A percentile compares a stretch with the other conserved stretches of the same genome.
phyloP scores from a whole-genome alignment of 2,329 filamentous ascomycete species.

The Conoideocrella luteorostrata region DNA sequence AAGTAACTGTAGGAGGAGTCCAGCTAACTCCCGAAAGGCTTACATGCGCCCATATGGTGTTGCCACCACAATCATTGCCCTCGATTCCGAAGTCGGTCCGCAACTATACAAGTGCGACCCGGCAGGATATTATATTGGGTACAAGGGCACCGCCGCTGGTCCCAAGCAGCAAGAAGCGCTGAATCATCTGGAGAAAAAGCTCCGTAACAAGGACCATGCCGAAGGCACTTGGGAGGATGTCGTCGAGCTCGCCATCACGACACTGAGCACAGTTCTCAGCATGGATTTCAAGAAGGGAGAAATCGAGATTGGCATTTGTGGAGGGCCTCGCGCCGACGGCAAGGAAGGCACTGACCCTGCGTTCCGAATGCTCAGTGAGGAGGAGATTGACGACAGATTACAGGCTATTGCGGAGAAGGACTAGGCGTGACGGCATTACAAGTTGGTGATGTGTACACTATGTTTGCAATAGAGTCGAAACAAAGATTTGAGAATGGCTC shows the following conservation, averaged over 20 bases:
- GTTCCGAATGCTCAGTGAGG: conserved; percentile 88
- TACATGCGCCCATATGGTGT: conserved; percentile 98
- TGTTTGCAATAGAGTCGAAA: conserved; percentile 3
- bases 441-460: neutral
- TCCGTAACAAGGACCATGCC: conserved; percentile 96
- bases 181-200: conserved; percentile 98
- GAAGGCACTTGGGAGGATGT: conserved; percentile 95
- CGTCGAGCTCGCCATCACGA: conserved; percentile 92
- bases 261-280: conserved; percentile 90
- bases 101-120: conserved; percentile 98
- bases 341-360: conserved; percentile 70
- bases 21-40: conserved; percentile 41
- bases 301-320: conserved; percentile 95
- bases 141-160: conserved; percentile 95
- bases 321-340: conserved; percentile 76
- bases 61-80: conserved; percentile 87
- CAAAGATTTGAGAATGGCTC: no score
- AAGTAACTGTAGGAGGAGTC: neutral
- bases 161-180: conserved; percentile 98
- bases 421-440: conserved; percentile 39
- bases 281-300: conserved; percentile 99
- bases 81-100: conserved; percentile 86
- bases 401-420: conserved; percentile 99
- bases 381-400: conserved; percentile 97
- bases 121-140: conserved; percentile 95